Base-by-base conservation (phyloP, 1,284 basidiomycete genomes). In the Melampsora larici-populina region DNA sequence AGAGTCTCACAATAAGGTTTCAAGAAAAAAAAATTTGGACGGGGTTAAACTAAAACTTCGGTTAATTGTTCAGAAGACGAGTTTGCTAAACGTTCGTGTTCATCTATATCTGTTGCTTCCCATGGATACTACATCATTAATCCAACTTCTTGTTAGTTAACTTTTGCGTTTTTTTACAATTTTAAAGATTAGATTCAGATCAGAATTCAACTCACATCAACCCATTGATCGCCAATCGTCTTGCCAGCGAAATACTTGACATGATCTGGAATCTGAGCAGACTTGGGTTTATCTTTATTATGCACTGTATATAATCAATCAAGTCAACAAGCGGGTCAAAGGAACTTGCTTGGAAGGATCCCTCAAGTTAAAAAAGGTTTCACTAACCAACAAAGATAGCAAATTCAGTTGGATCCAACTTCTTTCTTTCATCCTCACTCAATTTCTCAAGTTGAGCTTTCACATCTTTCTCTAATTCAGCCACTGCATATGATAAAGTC, bases 271-370 rank as follows among this genome's bases (percentile, higher is more conserved):
- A 97, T 85, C 62, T 88, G 84, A 33, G 89, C 93, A 60, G 89
- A 84, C 85, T 97, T 97, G 63, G 87, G 86, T 86, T 96, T 96
- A 79, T 89, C 86, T 86, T 97, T 97, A 87, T 97, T 96, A 85
- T 97, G 94, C 21, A 97, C 94, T 83, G 75, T 17, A 46, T 65
- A 11, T 60, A 1, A 18, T 4, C 9, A 33, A 46, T 31, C 17
- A 70, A 33, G 18, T 21, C 43, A 17, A 24, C 21, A 13, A n/a
- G 46, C 63, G 21, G 8, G 21, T 66, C 40, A 66, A 40, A n/a
- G n/a, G n/a, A 36, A 36, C 36, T 9, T 36, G 36, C 36, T 36
- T 36, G 9, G 7, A 31, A 9, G 8, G 8, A 21, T 33, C 11
- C 6, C n/a, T 21, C 67, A 18, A n/a, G 5, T 69, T 36, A 9